Evolutionary conservation across 805 yeast species (phyloP), one percentile per base, ranked within the genome.

Genomic region (Candida namnaoensis): DNA sequence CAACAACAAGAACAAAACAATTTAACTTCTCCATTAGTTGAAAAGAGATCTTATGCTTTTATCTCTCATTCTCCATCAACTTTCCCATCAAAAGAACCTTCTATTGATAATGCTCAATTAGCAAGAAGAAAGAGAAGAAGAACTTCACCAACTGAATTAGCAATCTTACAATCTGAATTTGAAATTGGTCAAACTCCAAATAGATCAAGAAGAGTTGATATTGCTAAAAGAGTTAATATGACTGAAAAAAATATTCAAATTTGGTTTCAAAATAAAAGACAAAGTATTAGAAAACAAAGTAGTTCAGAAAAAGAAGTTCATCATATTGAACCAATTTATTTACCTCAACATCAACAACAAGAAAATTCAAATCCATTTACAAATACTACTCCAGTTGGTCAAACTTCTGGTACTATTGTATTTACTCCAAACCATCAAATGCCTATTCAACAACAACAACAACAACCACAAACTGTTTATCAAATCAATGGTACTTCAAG

Each of bases 241-340:
- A 78, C 91, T n/a, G 97, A 90, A 61, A 88, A 90, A 61, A 96
- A 97, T 2, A 95, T 93, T 32, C 99, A 93, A 66, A 88, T 91
- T 47, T 93, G 99, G 99, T 93, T 93, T 66, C 99, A 93, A 65
- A 93, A 93, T 64, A 85, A 80, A 61, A 77, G 99, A 61, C 97
- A 91, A 63, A 74, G 90, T 33, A 64, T 82, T 47, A 74, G 88
- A 54, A 77, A 80, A 51, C 70, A 65, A 44, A 66, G 60, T 36
- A 56, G 47, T 28, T 40, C 56, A 11, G 58, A 52, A 28, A 53
- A 44, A 26, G 58, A 56, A 39, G 56, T 56, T 5, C 60, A 56
- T 42, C 58, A 54, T 30, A 15, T 54, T 15, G 59, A 53, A 36
- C 55, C 57, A 6, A 44, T 52, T 8, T 52, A 38, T 26, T 27